Evolutionary conservation across 345 rosid species (phyloP), one percentile per base, ranked within the genome.

Genomic region (Leavenworthia alabamica): DNA sequence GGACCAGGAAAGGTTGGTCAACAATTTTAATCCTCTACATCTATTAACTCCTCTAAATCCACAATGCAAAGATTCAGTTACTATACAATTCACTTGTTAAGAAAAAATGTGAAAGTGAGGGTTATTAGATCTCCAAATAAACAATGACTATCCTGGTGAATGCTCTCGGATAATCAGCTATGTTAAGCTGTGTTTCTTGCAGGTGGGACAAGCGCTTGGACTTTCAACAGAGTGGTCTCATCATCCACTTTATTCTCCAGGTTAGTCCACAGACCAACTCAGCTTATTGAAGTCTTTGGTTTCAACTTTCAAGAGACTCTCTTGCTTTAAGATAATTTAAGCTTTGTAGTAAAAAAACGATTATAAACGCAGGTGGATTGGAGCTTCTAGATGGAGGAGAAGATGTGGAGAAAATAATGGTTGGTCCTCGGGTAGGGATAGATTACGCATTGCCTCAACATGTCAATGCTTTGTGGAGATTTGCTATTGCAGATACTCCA

Each of bases 171-270:
- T 52, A 31, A 53, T 53, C 51, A 26, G 28, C 20, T 50, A 53
- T 50, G 1, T n/a, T 15, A 43, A n/a, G 39, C 23, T 45, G 36
- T 17, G 45, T 9, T 6, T 36, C 35, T 44, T 3, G 32, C 48
- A 93, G 99, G 83, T 93, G 53, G 91, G 99, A 31, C 99, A 92
- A 78, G 99, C 99, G 49, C 74, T 92, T 52, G 99, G 97, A 68
- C 75, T 92, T 56, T 83, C 91, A 16, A 82, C 80, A 45, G 88
- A 89, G 33, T 89, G 96, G 99, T 92, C 94, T 50, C 78, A 77
- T 68, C 99, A 89, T 77, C 77, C 96, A 39, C 86, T 93, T 41
- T 87, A 72, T 46, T 62, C 78, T 48, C 86, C 96, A 31, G 99
- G 99, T 93, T 63, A 73, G 80, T 64, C 16, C 11, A 56, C 6